Evolutionary conservation across 768 basidiomycete genomes (phyloP).

Genomic region (Amanita polypyramis): DNA sequence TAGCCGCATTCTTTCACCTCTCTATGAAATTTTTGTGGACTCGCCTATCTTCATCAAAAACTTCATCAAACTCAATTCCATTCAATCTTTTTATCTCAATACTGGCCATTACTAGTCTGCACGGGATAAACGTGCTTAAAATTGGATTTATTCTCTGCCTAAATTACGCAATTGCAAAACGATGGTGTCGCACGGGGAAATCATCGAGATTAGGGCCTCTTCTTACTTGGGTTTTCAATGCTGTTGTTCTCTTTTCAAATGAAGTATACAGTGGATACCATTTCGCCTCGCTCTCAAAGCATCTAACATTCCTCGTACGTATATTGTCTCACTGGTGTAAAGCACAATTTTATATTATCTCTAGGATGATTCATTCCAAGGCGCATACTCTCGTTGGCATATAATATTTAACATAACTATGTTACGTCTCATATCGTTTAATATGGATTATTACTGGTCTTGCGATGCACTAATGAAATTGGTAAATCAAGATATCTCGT

Average conservation of each 20-base stretch:
- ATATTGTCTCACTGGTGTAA: neutral
- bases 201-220: conserved; percentile 36
- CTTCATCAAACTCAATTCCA: conserved; percentile 26
- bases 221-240: conserved; percentile 74
- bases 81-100: conserved; percentile 55
- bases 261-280: conserved; percentile 67
- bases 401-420: conserved; percentile 94
- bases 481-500: neutral
- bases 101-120: conserved; percentile 59
- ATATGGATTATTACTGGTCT: conserved; percentile 90
- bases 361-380: conserved; percentile 53
- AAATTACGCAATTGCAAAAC: conserved; percentile 60
- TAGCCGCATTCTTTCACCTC: conserved; percentile 42
- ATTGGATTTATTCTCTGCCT: conserved; percentile 55
- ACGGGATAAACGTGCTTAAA: conserved; percentile 76
- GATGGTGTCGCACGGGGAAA: conserved; percentile 14
- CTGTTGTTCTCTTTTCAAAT: conserved; percentile 62
- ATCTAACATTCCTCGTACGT: conserved; percentile 53
- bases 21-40: conserved; percentile 41
- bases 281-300: conserved; percentile 45
- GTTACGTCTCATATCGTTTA: conserved; percentile 87
- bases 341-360: neutral
- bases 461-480: conserved; percentile 22
- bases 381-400: conserved; percentile 88
- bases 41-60: conserved; percentile 16